These are phyloP conservation scores for Lachnellula occidentalis DNA, from an alignment of 2,329 filamentous ascomycete species.

Conservation along the genomic window DNA sequence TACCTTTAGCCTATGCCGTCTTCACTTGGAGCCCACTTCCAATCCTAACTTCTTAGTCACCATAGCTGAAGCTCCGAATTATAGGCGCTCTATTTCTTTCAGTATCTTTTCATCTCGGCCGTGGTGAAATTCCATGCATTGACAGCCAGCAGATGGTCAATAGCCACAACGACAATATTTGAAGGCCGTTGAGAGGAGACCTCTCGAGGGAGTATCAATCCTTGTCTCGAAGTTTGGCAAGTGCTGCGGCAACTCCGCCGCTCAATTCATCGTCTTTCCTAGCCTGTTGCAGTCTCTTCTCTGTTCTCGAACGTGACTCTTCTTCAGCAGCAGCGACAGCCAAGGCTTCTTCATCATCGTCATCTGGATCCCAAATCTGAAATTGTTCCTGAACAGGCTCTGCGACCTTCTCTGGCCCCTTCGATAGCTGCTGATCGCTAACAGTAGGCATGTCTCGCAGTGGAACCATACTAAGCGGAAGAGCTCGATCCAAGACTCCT, in stretches of 20 bases:
- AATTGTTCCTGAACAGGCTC: slow-evolving; percentile 28
- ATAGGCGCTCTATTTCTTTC: too few species aligned
- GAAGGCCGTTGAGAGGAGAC: background rate
- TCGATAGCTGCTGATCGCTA: slow-evolving; percentile 5
- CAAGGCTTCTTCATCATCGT: slow-evolving; percentile 46
- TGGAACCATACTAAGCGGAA: slow-evolving; percentile 28
- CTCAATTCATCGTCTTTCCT: slow-evolving; percentile 42
- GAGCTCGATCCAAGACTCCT: slow-evolving; percentile 34
- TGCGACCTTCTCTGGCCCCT: slow-evolving; percentile 3
- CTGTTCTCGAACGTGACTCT: slow-evolving; percentile 32
- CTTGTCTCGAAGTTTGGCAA: slow-evolving; percentile 45
- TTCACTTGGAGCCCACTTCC: too few species aligned
- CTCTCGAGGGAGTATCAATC: background rate
- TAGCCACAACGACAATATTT: too few species aligned
- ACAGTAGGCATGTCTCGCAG: slow-evolving; percentile 21
- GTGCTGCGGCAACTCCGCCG: slow-evolving; percentile 54
- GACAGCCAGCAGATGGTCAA: too few species aligned
- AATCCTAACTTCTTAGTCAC: too few species aligned
- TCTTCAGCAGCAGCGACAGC: slow-evolving; percentile 42
- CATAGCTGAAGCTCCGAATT: too few species aligned
- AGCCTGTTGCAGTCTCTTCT: slow-evolving; percentile 20
- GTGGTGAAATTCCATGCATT: too few species aligned
- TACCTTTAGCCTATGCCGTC: too few species aligned
- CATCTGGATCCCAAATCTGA: slow-evolving; percentile 34
- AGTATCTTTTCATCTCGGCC: too few species aligned